Evolutionary conservation across 1,139 yeast species (phyloP).

Genomic region (Meyerozyma athensensis): DNA sequence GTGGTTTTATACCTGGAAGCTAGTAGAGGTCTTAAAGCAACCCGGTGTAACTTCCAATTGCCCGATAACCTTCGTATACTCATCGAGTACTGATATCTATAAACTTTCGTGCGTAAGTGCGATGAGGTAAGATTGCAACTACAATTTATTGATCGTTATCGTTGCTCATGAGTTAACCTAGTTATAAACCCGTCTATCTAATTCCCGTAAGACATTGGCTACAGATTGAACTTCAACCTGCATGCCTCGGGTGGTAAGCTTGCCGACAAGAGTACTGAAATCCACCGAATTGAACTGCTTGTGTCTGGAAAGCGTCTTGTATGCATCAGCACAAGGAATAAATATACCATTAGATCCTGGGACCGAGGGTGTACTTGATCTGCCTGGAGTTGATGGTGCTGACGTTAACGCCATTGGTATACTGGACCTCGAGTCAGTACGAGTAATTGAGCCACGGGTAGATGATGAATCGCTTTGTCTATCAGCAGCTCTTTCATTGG

Average conservation of each 20-base stretch:
- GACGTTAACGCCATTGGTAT: conserved; percentile 6
- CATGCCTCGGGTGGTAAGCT: conserved; percentile 77
- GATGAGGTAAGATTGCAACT: too few relatives aligned
- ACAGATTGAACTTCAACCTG: conserved; percentile 85
- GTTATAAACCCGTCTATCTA: conserved; percentile 64
- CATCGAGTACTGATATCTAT: too few relatives aligned
- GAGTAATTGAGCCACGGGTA: conserved; percentile 10
- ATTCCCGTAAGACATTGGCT: conserved; percentile 73
- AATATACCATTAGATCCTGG: conserved; percentile 43
- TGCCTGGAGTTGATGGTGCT: conserved; percentile 10
- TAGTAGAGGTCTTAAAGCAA: too few relatives aligned
- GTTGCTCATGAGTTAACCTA: conserved; percentile 13
- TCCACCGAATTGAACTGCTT: conserved; percentile 70
- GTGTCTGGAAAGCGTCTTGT: conserved; percentile 77
- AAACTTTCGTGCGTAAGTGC: too few relatives aligned
- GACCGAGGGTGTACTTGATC: conserved; percentile 14
- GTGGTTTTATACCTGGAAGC: too few relatives aligned
- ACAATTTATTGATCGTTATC: too few relatives aligned
- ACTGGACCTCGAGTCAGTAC: conserved; percentile 14
- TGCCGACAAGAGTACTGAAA: conserved; percentile 67
- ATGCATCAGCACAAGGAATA: conserved; percentile 86
- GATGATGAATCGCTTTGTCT: not conserved
- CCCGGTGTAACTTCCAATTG: too few relatives aligned
- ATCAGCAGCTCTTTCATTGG: not conserved
- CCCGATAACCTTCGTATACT: too few relatives aligned